These are phyloP conservation scores for Aurantiochytrium sp. DNA, from an alignment of 108 stramenopile species.

Conservation along the genomic window DNA sequence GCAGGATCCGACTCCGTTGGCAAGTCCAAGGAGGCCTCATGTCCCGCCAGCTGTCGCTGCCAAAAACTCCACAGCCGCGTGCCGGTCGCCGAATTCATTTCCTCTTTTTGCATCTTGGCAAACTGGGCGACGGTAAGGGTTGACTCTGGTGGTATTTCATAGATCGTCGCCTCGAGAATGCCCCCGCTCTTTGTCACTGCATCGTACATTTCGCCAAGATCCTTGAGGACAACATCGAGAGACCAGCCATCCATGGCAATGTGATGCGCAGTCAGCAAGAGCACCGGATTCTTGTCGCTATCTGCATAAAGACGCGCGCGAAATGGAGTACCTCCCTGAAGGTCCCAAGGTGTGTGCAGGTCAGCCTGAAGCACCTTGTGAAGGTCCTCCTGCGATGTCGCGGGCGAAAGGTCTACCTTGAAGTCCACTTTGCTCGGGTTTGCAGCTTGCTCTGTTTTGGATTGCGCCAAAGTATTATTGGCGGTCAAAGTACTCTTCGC, in stretches of 20 bases:
- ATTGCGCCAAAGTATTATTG: neutral
- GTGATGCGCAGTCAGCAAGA: neutral
- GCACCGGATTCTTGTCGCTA: neutral
- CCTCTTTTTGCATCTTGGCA: neutral
- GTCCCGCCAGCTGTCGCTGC: neutral
- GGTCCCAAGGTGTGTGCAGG: neutral
- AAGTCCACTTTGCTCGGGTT: neutral
- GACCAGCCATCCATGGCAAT: constrained; percentile 7
- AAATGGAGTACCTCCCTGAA: neutral
- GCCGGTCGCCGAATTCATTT: neutral
- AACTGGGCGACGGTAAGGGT: neutral
- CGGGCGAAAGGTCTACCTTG: neutral
- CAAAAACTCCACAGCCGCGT: neutral
- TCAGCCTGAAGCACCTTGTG: neutral
- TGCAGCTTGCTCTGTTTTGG: neutral
- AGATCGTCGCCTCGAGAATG: no score
- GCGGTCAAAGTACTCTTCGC: neutral
- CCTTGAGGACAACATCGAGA: neutral
- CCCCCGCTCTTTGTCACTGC: neutral
- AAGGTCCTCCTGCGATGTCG: neutral
- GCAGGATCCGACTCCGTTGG: neutral
- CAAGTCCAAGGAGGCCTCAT: neutral
- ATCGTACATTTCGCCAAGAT: neutral
- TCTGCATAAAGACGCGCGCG: neutral
- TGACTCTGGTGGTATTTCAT: neutral